phyloP scores from a whole-genome alignment of 768 basidiomycete genomes.

The Hypholoma fasciculare region DNA sequence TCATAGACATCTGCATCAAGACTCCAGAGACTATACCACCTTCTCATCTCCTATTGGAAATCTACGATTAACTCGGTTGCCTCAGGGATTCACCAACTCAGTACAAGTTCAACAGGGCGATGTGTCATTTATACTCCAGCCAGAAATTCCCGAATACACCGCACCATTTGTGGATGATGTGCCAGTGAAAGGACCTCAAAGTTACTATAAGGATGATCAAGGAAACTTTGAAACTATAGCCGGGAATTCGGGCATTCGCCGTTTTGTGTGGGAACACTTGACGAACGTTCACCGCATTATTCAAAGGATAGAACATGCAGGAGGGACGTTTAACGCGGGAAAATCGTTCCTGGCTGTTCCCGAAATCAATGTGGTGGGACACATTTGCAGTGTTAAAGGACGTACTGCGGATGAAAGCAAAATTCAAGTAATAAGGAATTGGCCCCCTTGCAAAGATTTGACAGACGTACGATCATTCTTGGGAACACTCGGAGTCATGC shows the following conservation, averaged over 20 bases:
- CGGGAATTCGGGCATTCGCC: slow-evolving; percentile 28
- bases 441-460: slow-evolving; percentile 19
- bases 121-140: slow-evolving; percentile 23
- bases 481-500: not conserved
- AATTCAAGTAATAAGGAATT: slow-evolving; percentile 19
- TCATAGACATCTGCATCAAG: slow-evolving; percentile 15
- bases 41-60: slow-evolving; percentile 36
- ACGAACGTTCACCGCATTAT: slow-evolving; percentile 26
- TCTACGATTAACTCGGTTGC: slow-evolving; percentile 27
- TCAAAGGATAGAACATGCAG: slow-evolving; percentile 20
- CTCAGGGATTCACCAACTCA: slow-evolving; percentile 32
- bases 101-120: slow-evolving; percentile 10
- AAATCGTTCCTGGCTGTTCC: slow-evolving; percentile 18
- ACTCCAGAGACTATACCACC: slow-evolving; percentile 35
- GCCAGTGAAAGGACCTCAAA: slow-evolving; percentile 28
- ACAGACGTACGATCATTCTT: not conserved
- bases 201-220: slow-evolving; percentile 24
- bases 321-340: slow-evolving; percentile 7
- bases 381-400: slow-evolving; percentile 23
- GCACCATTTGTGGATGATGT: slow-evolving; percentile 37
- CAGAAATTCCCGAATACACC: slow-evolving; percentile 33
- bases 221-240: slow-evolving; percentile 29
- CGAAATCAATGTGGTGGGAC: slow-evolving; percentile 14
- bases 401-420: slow-evolving; percentile 1
- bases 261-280: slow-evolving; percentile 37